phyloP scores from a whole-genome alignment of 1,284 basidiomycete species.

The Ustilago lituana region DNA sequence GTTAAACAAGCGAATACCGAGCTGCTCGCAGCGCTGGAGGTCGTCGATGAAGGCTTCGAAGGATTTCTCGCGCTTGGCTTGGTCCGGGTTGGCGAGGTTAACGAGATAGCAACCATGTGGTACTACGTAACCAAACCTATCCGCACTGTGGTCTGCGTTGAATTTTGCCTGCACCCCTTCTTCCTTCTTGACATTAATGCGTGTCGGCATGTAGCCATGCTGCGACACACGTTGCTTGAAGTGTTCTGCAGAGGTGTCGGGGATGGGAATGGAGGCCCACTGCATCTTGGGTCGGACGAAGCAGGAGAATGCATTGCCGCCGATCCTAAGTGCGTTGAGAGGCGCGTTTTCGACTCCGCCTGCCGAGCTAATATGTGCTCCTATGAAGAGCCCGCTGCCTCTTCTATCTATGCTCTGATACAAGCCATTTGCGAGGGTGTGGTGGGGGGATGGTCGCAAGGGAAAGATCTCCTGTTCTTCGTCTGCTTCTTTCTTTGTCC shows the following conservation, averaged over 20 bases:
- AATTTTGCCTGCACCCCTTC: neutral
- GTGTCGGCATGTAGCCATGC: constrained; percentile 20
- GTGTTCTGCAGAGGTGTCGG: constrained; percentile 70
- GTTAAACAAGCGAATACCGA: constrained; percentile 81
- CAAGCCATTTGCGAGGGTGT: neutral
- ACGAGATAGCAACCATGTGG: constrained; percentile 87
- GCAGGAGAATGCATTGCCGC: constrained; percentile 82
- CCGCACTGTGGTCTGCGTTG: neutral
- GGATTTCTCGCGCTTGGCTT: constrained; percentile 79
- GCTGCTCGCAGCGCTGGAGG: constrained; percentile 79
- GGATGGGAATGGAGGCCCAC: constrained; percentile 77
- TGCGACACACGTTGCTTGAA: constrained; percentile 26
- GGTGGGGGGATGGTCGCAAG: constrained; percentile 8
- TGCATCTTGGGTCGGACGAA: constrained; percentile 85
- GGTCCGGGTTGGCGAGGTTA: constrained; percentile 84
- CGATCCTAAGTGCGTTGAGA: constrained; percentile 73
- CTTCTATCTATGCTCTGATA: constrained; percentile 8
- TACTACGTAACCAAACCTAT: constrained; percentile 71
- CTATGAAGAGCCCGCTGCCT: constrained; percentile 68
- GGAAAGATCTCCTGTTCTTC: constrained; percentile 21
- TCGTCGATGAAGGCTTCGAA: constrained; percentile 86
- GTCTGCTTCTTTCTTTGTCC: constrained; percentile 25
- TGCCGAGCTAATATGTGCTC: constrained; percentile 82
- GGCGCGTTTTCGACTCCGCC: constrained; percentile 81
- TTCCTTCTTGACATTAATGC: constrained; percentile 1